These are phyloP conservation scores for Boletus reticulatus DNA, from an alignment of 768 basidiomycete genomes.

Conservation along the genomic window DNA sequence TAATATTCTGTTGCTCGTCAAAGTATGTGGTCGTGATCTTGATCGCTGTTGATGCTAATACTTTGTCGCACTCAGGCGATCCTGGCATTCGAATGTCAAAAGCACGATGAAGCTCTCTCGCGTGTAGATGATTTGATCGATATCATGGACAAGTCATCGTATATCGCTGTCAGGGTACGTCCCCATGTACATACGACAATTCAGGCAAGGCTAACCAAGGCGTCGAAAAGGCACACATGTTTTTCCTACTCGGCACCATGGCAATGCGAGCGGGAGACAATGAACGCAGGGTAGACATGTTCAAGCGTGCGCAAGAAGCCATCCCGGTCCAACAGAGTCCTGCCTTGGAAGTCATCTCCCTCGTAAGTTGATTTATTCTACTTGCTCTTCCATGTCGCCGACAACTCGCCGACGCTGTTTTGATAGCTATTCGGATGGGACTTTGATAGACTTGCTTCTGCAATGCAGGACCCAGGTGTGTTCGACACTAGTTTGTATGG, in stretches of 20 bases:
- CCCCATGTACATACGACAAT: too few relatives aligned
- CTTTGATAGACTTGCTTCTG: conserved; percentile 4
- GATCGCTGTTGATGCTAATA: neutral
- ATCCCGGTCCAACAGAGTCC: neutral
- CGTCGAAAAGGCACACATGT: neutral
- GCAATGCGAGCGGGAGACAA: neutral
- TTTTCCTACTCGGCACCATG: neutral
- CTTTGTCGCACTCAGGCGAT: neutral
- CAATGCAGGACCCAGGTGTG: neutral
- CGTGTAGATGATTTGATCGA: too few relatives aligned
- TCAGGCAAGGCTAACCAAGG: neutral
- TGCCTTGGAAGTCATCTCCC: neutral
- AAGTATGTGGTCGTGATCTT: neutral
- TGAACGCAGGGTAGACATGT: neutral
- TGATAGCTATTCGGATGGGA: conserved; percentile 13
- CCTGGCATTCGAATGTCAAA: neutral
- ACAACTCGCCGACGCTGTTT: neutral
- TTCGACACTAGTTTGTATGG: neutral
- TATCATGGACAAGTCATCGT: too few relatives aligned
- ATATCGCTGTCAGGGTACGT: too few relatives aligned
- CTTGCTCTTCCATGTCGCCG: neutral
- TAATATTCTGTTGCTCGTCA: neutral
- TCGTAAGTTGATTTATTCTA: neutral
- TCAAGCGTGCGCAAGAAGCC: neutral
- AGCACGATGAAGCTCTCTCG: too few relatives aligned